A percentile compares a stretch with the other conserved stretches of the same genome.
phyloP scores from a whole-genome alignment of 1,284 basidiomycete genomes.

The Ustanciosporium gigantosporum region DNA sequence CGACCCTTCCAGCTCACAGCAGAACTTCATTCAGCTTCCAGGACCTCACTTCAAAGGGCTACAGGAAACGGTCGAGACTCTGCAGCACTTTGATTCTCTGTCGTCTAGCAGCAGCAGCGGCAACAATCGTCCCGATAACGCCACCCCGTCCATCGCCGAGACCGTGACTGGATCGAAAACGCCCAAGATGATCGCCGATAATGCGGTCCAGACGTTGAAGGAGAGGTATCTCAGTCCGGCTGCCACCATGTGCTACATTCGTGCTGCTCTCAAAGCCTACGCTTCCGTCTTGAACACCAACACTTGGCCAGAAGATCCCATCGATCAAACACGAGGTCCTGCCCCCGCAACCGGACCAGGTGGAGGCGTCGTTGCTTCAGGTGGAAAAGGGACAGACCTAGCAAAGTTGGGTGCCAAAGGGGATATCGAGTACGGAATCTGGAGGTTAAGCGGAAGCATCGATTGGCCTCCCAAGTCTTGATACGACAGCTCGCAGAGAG shows the following conservation, averaged over 20 bases:
- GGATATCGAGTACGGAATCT: slow-evolving; percentile 47
- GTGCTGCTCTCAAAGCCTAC: slow-evolving; percentile 35
- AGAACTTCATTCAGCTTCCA: slow-evolving; percentile 34
- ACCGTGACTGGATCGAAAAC: slow-evolving; percentile 7
- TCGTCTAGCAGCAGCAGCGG: too few species aligned
- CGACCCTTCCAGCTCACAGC: slow-evolving; percentile 6
- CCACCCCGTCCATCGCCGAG: neutral
- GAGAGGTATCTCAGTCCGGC: slow-evolving; percentile 44
- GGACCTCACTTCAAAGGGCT: slow-evolving; percentile 33
- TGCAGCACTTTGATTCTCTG: slow-evolving; percentile 3
- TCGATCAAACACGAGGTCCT: neutral
- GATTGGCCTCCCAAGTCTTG: slow-evolving; percentile 35
- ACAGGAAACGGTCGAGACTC: slow-evolving; percentile 10
- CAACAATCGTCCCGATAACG: too few species aligned
- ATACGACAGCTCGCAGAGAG: too few species aligned
- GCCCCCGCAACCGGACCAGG: slow-evolving; percentile 16
- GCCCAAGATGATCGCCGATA: slow-evolving; percentile 32
- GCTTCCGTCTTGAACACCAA: slow-evolving; percentile 10
- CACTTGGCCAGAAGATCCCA: slow-evolving; percentile 18
- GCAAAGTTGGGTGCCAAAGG: slow-evolving; percentile 20
- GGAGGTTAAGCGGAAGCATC: slow-evolving; percentile 25
- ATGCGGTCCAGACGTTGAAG: slow-evolving; percentile 24
- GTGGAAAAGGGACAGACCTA: slow-evolving; percentile 36
- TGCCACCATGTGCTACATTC: slow-evolving; percentile 39
- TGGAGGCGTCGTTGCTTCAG: slow-evolving; percentile 22